A percentile compares a stretch with the other conserved stretches of the same genome.
These are phyloP conservation scores for Termitomyces sp. DNA, from an alignment of 768 basidiomycete genomes.

Conservation along the genomic window DNA sequence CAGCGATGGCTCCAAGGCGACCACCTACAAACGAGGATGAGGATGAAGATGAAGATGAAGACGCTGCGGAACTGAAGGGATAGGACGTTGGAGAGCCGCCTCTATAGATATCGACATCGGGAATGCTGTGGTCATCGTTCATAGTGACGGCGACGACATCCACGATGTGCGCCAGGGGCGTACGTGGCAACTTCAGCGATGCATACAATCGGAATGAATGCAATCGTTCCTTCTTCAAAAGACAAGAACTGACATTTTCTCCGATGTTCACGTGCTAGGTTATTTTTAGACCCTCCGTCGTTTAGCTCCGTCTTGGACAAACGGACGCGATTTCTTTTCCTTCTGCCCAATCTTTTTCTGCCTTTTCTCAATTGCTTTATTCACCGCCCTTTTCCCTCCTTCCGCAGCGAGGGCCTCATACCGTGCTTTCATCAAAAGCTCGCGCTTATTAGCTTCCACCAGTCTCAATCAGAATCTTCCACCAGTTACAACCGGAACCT, in stretches of 20 bases:
- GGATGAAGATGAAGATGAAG: slow-evolving; percentile 37
- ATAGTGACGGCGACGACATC: slow-evolving; percentile 12
- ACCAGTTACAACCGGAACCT: slow-evolving; percentile 22
- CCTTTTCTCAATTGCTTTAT: slow-evolving; percentile 86
- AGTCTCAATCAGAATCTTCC: slow-evolving; percentile 8
- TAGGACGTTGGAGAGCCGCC: slow-evolving; percentile 40
- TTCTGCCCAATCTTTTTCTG: slow-evolving; percentile 84
- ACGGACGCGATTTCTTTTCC: slow-evolving; percentile 85
- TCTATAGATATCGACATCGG: slow-evolving; percentile 53
- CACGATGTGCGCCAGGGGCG: slow-evolving; percentile 2
- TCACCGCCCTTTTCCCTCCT: slow-evolving; percentile 80
- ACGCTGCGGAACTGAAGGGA: slow-evolving; percentile 28
- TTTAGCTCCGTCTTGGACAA: slow-evolving; percentile 27
- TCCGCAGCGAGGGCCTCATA: slow-evolving; percentile 75
- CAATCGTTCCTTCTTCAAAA: neutral
- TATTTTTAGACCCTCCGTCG: slow-evolving; percentile 18
- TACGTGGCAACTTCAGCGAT: neutral
- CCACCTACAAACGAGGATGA: slow-evolving; percentile 38
- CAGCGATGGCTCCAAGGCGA: slow-evolving; percentile 51
- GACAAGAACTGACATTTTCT: neutral
- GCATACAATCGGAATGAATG: slow-evolving; percentile 4
- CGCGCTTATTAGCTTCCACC: slow-evolving; percentile 71
- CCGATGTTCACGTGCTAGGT: slow-evolving; percentile 8
- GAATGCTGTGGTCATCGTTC: slow-evolving; percentile 19
- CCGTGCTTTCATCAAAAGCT: slow-evolving; percentile 68